These are phyloP conservation scores for Blastobotrys chiropterorum DNA, from an alignment of 805 yeast genomes.

Conservation along the genomic window DNA sequence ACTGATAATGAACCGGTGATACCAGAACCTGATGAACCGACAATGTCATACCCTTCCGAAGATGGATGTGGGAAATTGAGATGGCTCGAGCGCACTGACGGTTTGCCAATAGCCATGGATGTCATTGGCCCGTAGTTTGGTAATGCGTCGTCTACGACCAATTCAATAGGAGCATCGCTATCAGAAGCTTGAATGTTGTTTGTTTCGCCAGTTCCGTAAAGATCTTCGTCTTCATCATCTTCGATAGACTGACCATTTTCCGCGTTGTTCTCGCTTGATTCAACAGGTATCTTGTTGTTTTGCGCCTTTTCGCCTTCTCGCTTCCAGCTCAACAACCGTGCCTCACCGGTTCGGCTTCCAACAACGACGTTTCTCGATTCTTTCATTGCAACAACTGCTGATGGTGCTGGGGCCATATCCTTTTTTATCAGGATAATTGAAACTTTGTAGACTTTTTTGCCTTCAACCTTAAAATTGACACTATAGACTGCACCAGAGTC, in stretches of 20 bases:
- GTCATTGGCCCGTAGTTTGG: constrained; percentile 69
- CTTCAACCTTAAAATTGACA: constrained; percentile 34
- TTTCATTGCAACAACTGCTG: constrained; percentile 35
- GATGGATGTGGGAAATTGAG: constrained; percentile 68
- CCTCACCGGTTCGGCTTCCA: constrained; percentile 55
- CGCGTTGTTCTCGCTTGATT: background rate
- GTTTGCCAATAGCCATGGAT: constrained; percentile 56
- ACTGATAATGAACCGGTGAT: constrained; percentile 50
- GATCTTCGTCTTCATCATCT: constrained; percentile 31
- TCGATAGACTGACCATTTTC: background rate
- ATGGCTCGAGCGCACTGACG: constrained; percentile 46
- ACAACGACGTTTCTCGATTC: constrained; percentile 47
- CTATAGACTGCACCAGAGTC: constrained; percentile 40
- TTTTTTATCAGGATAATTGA: constrained; percentile 5
- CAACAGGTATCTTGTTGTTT: constrained; percentile 4
- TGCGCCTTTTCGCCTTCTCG: constrained; percentile 12
- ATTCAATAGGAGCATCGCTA: constrained; percentile 31
- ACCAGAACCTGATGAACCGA: constrained; percentile 64
- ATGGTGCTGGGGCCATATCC: constrained; percentile 32
- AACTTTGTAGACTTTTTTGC: constrained; percentile 30
- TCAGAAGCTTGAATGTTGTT: constrained; percentile 31
- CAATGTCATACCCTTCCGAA: constrained; percentile 55
- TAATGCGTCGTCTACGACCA: constrained; percentile 43
- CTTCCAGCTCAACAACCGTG: constrained; percentile 43
- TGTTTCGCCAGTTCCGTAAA: constrained; percentile 43